Evolutionary conservation across 768 basidiomycete species (phyloP).

Genomic region (Mycena vulgaris): DNA sequence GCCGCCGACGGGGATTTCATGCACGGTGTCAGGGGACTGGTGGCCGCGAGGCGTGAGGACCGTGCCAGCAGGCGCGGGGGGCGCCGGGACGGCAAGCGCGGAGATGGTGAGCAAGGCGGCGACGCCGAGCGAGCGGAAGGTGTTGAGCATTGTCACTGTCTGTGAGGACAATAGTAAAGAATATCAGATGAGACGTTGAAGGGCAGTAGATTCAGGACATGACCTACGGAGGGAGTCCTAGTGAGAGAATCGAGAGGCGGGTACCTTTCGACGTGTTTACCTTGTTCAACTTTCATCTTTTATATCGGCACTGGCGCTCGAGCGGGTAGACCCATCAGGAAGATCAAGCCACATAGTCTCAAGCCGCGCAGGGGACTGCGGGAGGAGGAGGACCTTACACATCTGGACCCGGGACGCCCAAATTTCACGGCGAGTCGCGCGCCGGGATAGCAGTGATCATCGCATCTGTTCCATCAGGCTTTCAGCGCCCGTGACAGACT

Average conservation of each 20-base stretch:
- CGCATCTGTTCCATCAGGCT: too few relatives aligned
- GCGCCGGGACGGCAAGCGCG: slow-evolving; percentile 1
- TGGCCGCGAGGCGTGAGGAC: slow-evolving; percentile 19
- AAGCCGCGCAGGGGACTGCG: too few relatives aligned
- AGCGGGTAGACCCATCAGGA: background rate
- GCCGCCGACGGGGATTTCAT: slow-evolving; percentile 17
- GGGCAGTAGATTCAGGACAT: slow-evolving; percentile 3
- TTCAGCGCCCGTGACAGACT: too few relatives aligned
- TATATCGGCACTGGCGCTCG: background rate
- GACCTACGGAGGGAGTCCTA: too few relatives aligned
- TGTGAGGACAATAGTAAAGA: background rate
- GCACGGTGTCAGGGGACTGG: slow-evolving; percentile 9
- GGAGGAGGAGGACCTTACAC: too few relatives aligned
- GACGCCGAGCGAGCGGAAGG: slow-evolving; percentile 12
- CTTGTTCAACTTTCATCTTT: background rate
- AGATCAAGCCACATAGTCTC: too few relatives aligned
- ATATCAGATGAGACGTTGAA: slow-evolving; percentile 6
- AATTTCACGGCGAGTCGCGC: too few relatives aligned
- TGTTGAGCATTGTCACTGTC: slow-evolving; percentile 3
- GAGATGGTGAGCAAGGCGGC: background rate
- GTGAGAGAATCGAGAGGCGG: too few relatives aligned
- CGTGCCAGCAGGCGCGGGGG: background rate
- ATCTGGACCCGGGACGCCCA: too few relatives aligned
- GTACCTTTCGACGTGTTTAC: too few relatives aligned
- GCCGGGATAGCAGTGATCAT: too few relatives aligned